Percentiles rank a stretch among this genome's conserved stretches.
These are phyloP conservation scores for Irpex lacteus DNA, from an alignment of 1,284 basidiomycete species.

Conservation along the genomic window DNA sequence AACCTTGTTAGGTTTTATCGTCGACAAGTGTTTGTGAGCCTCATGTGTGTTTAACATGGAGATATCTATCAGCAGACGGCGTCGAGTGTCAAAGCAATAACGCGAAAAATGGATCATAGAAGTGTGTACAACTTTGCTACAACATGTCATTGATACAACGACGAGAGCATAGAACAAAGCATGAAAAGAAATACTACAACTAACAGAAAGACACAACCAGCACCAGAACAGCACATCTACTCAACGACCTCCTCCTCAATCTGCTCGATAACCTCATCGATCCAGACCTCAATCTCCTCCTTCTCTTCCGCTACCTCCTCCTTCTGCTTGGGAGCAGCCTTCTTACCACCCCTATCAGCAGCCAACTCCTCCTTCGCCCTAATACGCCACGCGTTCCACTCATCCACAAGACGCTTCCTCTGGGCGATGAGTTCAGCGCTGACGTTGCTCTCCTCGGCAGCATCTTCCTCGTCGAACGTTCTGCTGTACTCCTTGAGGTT, in stretches of 20 bases:
- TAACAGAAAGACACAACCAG: neutral
- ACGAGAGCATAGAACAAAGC: neutral
- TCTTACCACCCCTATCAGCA: conserved; percentile 45
- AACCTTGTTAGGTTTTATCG: too few relatives aligned
- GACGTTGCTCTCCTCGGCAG: conserved; percentile 91
- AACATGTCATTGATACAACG: conserved; percentile 5
- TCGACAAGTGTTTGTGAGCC: too few relatives aligned
- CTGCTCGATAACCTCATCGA: conserved; percentile 91
- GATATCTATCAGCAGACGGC: too few relatives aligned
- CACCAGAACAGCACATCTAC: conserved; percentile 19
- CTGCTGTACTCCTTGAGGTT: conserved; percentile 93
- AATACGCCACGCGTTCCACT: conserved; percentile 96
- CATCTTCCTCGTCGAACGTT: conserved; percentile 95
- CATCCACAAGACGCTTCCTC: conserved; percentile 90
- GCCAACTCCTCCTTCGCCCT: conserved; percentile 58
- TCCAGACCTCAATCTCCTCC: conserved; percentile 88
- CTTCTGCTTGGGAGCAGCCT: conserved; percentile 29
- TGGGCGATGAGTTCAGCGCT: conserved; percentile 92
- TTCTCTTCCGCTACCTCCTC: conserved; percentile 56
- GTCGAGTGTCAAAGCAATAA: neutral
- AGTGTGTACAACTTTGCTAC: neutral
- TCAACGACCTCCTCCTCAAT: conserved; percentile 76
- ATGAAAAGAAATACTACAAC: neutral
- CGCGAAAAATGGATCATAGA: neutral
- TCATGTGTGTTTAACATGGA: too few relatives aligned